phyloP scores from a whole-genome alignment of 345 rosid genomes.

The Luvunga scandens region DNA sequence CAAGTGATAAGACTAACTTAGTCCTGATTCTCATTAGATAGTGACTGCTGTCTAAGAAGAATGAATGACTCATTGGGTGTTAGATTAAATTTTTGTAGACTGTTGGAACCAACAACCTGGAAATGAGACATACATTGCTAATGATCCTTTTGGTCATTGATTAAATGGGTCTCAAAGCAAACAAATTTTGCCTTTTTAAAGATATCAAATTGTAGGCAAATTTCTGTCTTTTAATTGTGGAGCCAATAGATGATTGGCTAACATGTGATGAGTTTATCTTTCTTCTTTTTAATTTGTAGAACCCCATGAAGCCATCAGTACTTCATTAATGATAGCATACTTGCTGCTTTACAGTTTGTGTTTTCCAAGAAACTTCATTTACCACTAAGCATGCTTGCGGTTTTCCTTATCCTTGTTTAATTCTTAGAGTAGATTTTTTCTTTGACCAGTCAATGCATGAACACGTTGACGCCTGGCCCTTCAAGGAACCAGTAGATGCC shows the following conservation, averaged over 20 bases:
- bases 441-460: slow-evolving; percentile 85
- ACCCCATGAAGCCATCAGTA: background rate
- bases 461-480: slow-evolving; percentile 97
- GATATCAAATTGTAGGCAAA: background rate
- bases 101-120: background rate
- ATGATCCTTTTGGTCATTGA: background rate
- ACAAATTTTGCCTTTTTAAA: background rate
- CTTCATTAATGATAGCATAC: background rate
- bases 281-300: background rate
- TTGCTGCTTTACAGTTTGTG: background rate
- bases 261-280: background rate
- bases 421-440: background rate
- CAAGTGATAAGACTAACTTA: background rate
- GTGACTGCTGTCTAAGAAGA: background rate
- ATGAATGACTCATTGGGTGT: background rate
- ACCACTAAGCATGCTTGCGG: background rate
- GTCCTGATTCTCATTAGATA: background rate
- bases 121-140: background rate
- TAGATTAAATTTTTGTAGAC: background rate
- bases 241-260: background rate
- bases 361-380: background rate
- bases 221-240: background rate
- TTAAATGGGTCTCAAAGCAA: background rate
- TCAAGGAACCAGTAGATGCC: slow-evolving; percentile 92
- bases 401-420: background rate